Evolutionary conservation across 148 eudicot genomes (phyloP).

Genomic region (Amaranthus cruentus): DNA sequence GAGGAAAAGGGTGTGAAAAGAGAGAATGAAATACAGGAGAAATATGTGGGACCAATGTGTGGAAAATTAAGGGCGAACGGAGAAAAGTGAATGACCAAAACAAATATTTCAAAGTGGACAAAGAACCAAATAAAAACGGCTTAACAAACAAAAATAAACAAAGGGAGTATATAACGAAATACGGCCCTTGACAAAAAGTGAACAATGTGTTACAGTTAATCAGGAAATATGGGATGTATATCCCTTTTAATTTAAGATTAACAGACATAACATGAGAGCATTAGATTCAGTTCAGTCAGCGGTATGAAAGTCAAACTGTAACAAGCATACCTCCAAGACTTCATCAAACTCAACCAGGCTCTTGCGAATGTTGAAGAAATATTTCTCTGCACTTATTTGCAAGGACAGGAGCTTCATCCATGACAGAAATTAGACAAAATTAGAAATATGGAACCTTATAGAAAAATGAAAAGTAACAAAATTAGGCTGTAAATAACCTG

Average conservation of each 20-base stretch:
- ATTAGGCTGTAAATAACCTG: conserved; percentile 43
- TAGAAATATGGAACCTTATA: conserved; percentile 7
- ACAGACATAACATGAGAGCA: not conserved
- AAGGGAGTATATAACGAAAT: not conserved
- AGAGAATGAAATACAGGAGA: no score
- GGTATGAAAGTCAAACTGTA: not conserved
- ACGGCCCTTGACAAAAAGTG: not conserved
- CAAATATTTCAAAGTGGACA: no score
- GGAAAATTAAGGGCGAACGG: not conserved
- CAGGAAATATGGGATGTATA: not conserved
- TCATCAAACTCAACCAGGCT: conserved; percentile 97
- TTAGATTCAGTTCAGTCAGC: not conserved
- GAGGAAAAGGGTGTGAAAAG: no score
- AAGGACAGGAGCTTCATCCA: conserved; percentile 66
- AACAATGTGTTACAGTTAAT: not conserved
- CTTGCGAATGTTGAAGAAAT: conserved; percentile 80
- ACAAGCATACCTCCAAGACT: conserved; percentile 83
- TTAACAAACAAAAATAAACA: no score
- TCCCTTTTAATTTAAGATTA: not conserved
- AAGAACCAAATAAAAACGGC: no score
- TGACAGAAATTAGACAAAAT: conserved; percentile 16
- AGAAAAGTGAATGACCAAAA: not conserved
- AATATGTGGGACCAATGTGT: no score
- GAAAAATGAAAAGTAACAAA: not conserved
- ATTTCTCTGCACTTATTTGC: conserved; percentile 88